Evolutionary conservation across 148 eudicot genomes (phyloP).

Genomic region (Rhododendron ovatum): DNA sequence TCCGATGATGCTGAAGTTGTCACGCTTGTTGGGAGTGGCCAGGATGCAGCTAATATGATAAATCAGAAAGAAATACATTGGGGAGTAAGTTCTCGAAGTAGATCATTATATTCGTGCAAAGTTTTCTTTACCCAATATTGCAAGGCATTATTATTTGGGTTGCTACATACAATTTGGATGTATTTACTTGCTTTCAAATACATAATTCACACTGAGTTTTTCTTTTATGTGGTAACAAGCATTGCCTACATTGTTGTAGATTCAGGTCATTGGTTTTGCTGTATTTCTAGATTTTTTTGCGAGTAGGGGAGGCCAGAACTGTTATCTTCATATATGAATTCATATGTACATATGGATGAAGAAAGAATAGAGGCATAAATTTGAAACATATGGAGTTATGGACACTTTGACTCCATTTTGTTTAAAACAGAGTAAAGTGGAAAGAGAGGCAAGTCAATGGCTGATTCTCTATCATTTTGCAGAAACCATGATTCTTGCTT

Average conservation of each 20-base stretch:
- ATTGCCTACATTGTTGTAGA: background rate
- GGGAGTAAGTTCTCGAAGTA: conserved; percentile 64
- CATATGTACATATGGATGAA: background rate
- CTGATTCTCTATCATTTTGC: background rate
- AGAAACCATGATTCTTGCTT: background rate
- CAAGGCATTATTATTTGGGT: background rate
- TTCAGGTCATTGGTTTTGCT: background rate
- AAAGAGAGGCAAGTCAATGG: background rate
- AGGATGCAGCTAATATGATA: conserved; percentile 80
- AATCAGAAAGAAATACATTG: conserved; percentile 97
- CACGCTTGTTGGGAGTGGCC: conserved; percentile 85
- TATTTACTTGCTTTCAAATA: background rate
- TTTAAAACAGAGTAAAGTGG: background rate
- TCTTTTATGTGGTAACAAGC: background rate
- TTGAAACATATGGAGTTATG: too few species aligned
- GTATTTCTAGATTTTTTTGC: background rate
- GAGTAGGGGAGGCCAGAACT: background rate
- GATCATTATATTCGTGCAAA: background rate
- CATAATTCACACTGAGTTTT: background rate
- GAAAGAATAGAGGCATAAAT: background rate
- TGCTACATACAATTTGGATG: background rate
- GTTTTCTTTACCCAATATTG: background rate
- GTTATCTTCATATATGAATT: background rate
- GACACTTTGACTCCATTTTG: background rate
- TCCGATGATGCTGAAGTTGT: conserved; percentile 84